Evolutionary conservation across 345 rosid genomes (phyloP).

Genomic region (Stellera chamaejasme): DNA sequence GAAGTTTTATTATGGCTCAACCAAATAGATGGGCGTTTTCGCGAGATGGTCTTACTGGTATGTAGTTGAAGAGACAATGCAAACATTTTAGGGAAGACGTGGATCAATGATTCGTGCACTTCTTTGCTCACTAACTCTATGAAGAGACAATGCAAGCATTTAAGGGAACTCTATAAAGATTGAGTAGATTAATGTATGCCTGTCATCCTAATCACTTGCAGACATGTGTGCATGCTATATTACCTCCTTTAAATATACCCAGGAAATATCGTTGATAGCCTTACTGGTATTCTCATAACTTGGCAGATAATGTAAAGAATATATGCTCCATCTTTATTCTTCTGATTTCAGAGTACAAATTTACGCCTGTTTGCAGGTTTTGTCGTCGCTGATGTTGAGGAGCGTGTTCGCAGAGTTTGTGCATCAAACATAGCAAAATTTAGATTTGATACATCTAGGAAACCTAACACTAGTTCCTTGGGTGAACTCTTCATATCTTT

Average conservation of each 20-base stretch:
- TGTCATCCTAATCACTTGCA: slow-evolving; percentile 24
- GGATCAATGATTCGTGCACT: not conserved
- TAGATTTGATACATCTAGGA: slow-evolving; percentile 32
- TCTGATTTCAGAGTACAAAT: too few species aligned
- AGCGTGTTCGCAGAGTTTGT: slow-evolving; percentile 35
- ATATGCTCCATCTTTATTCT: too few species aligned
- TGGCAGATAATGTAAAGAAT: too few species aligned
- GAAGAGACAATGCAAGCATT: too few species aligned
- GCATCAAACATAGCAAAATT: slow-evolving; percentile 45
- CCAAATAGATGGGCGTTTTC: slow-evolving; percentile 76
- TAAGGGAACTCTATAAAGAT: too few species aligned
- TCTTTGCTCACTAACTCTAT: too few species aligned
- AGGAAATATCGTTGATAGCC: slow-evolving; percentile 54
- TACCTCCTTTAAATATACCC: slow-evolving; percentile 87
- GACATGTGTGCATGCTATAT: slow-evolving; percentile 84
- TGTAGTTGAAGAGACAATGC: slow-evolving; percentile 9
- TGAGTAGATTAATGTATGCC: not conserved
- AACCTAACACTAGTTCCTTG: slow-evolving; percentile 49
- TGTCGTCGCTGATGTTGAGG: slow-evolving; percentile 54
- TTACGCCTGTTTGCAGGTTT: slow-evolving; percentile 32
- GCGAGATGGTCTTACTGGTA: slow-evolving; percentile 76
- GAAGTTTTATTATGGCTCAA: slow-evolving; percentile 71
- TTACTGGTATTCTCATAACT: slow-evolving; percentile 40
- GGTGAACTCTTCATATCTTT: slow-evolving; percentile 69
- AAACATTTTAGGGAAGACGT: slow-evolving; percentile 1